Evolutionary conservation across 2,329 filamentous ascomycete genomes (phyloP), one percentile per base, ranked within the genome.

Genomic region (Aspergillus clavatus): DNA sequence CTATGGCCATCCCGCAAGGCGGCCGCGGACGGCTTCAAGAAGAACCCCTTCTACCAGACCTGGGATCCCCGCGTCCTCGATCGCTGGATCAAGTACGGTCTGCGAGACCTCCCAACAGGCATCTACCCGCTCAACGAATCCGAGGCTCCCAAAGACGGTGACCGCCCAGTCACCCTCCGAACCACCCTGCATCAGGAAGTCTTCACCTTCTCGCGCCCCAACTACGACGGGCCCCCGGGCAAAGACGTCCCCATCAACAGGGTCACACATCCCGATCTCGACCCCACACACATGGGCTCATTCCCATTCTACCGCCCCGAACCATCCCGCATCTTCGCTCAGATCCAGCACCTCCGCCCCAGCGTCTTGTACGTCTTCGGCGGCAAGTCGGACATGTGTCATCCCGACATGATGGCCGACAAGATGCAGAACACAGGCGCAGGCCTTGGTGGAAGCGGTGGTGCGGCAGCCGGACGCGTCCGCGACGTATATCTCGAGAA

Each of bases 181-280:
- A 97, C 91, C 0, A 84, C 88, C 0, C 89, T 90, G 58, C 86
- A 95, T 65, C 88, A 95, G 62, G 89, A 95, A 71, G 86, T 93
- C 45, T 74, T 74, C 48, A 74, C 72, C 11, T 75, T 73, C 57
- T 63, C 69, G 3, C 66, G 72, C 4, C 71, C 72, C 10, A 74
- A 71, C 42, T 74, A 71, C 48, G 83, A 86, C 5, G 87, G 87
- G 1, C 85, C 81, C 54, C 62, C 63, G 0, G 57, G 61, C 14
- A 57, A 57, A 26, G 53, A 57, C 7, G 58, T 60, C 23, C 62
- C 67, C 14, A 46, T 70, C n/a, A 70, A 70, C 50, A 62, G 63
- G 16, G 49, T 62, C n/a, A 72, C 69, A 21, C 71, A 66, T 57
- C 69, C 62, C 6, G 79, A 81, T 38, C 68, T 74, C 4, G 60